Evolutionary conservation across 306 rosid genomes (phyloP).

Genomic region (Cucumis hystrix): DNA sequence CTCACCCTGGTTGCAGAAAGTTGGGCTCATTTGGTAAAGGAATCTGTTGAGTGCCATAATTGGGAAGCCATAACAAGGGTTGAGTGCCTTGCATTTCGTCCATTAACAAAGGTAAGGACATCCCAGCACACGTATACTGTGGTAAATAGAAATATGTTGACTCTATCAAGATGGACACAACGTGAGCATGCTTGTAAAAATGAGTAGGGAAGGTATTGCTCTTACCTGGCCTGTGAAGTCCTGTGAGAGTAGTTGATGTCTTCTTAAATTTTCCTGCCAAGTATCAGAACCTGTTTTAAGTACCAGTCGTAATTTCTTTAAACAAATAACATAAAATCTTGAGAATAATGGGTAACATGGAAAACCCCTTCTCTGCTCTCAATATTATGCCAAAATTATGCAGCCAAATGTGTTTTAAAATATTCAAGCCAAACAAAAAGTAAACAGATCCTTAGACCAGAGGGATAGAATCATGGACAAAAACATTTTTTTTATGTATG

Average conservation of each 20-base stretch:
- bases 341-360: not conserved
- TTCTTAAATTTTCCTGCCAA: constrained; percentile 56
- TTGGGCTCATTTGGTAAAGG: constrained; percentile 50
- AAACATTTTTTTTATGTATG: not conserved
- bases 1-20: constrained; percentile 21
- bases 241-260: constrained; percentile 56
- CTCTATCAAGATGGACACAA: not conserved
- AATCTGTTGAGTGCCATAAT: constrained; percentile 30
- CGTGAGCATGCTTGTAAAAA: not conserved
- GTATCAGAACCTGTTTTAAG: not conserved
- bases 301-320: not conserved
- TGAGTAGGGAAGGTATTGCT: not conserved
- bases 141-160: constrained; percentile 7
- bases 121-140: constrained; percentile 65
- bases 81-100: constrained; percentile 56
- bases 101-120: constrained; percentile 58
- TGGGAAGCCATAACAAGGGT: constrained; percentile 43
- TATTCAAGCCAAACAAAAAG: not conserved
- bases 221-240: constrained; percentile 73
- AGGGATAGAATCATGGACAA: constrained; percentile 3
- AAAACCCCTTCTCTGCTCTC: not conserved
- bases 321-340: not conserved
- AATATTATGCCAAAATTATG: not conserved
- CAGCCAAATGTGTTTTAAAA: not conserved
- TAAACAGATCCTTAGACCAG: not conserved